Evolutionary conservation across 1,284 basidiomycete species (phyloP).

Genomic region (Ganoderma meredithae): DNA sequence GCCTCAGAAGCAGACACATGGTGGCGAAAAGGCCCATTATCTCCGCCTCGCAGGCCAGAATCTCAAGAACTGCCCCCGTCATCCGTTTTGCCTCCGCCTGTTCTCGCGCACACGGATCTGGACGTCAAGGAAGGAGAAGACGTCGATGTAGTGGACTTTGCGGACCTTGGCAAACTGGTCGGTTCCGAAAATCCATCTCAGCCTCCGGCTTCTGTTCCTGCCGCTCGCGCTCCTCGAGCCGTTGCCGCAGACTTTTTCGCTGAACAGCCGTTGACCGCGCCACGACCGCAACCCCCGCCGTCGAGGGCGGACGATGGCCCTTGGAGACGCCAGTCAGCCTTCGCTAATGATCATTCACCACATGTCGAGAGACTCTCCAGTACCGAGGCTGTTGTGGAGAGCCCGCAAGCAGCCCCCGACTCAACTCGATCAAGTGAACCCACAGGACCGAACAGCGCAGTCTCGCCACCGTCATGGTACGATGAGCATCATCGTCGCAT

Average conservation of each 20-base stretch:
- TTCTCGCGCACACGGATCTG: constrained; percentile 56
- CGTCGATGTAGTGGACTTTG: constrained; percentile 80
- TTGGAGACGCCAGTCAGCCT: constrained; percentile 50
- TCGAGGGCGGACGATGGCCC: constrained; percentile 45
- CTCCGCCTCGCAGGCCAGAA: constrained; percentile 40
- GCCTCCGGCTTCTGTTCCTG: constrained; percentile 13
- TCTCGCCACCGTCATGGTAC: constrained; percentile 10
- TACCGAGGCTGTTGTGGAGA: not conserved
- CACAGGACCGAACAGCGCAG: constrained; percentile 1
- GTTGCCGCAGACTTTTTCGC: constrained; percentile 77
- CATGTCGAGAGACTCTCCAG: not conserved
- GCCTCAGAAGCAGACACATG: constrained; percentile 63
- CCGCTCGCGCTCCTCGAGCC: constrained; percentile 48
- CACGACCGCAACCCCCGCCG: constrained; percentile 25
- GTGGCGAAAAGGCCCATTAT: constrained; percentile 55
- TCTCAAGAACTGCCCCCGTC: constrained; percentile 30
- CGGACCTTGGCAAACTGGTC: constrained; percentile 74
- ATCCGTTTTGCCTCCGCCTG: constrained; percentile 39
- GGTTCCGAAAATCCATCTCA: constrained; percentile 47
- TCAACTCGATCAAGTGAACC: not conserved
- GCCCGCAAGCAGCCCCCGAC: not conserved
- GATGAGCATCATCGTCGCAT: constrained; percentile 28
- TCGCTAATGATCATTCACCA: constrained; percentile 4
- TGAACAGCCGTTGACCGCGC: constrained; percentile 42
- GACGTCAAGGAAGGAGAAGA: constrained; percentile 60